Evolutionary conservation across 441 rosid species (phyloP), one percentile per base, ranked within the genome.

Genomic region (Dalechampia spathulata): DNA sequence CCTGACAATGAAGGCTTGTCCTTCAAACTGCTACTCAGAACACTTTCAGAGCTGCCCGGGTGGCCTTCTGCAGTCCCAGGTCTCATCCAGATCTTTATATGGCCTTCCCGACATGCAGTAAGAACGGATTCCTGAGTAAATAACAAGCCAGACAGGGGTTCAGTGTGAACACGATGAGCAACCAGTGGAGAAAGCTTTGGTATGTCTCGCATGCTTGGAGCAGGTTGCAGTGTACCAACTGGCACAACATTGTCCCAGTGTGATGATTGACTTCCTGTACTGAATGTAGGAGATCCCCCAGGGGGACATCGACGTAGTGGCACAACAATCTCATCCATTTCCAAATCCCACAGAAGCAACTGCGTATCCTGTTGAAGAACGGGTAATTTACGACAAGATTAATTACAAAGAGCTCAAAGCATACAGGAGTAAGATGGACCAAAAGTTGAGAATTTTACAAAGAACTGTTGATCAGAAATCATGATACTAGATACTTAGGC

Each of bases 231-330:
- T 55, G 86, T 81, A 5, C 97, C 95, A 48, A 80, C 51, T 5
- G 96, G 94, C 54, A 61, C 47, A 28, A 59, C 62, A 52, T 68
- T 90, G 83, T 94, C 99, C 99, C 96, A 94, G 52, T 90, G 96
- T 39, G 98, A 73, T 9, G 99, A 87, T 47, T 94, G 99, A 73
- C 97, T 94, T 62, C 99, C 99, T 0, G 96, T 64, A 63, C 95
- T 90, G 75, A 75, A 87, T 41, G 95, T 87, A 11, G 97, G 99
- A n/a, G 99, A 94, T 43, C 96, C 99, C 66, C 99, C 99, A 25
- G 83, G 89, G 61, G 93, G 87, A 64, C 81, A 62, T 52, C 97
- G 74, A 20, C 98, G 80, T 39, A 87, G 68, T 51, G 99, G 99
- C 71, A 94, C 99, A 15, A 94, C 98, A 39, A 94, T 90, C 72